phyloP scores from a whole-genome alignment of 495 filamentous ascomycete species.

The Articulospora tetracladia region DNA sequence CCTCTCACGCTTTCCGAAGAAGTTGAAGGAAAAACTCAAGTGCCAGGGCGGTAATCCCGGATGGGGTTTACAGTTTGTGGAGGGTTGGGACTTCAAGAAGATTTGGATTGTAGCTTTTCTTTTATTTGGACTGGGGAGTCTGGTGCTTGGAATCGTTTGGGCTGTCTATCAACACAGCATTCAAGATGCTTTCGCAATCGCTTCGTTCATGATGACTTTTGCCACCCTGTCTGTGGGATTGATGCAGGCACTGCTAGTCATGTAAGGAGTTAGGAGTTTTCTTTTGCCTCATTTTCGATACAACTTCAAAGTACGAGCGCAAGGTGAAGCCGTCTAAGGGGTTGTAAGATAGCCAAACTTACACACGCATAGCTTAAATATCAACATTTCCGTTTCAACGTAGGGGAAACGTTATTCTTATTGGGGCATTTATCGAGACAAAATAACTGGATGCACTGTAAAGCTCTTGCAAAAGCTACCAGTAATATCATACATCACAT shows the following conservation, averaged over 20 bases:
- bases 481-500: neutral
- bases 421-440: too few species aligned
- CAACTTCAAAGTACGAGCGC: too few species aligned
- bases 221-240: slow-evolving; percentile 29
- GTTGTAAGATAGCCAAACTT: too few species aligned
- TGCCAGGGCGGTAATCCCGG: slow-evolving; percentile 26
- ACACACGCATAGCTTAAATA: too few species aligned
- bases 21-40: slow-evolving; percentile 17
- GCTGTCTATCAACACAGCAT: slow-evolving; percentile 29
- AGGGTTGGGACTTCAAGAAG: slow-evolving; percentile 33
- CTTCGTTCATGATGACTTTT: slow-evolving; percentile 30
- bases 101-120: slow-evolving; percentile 29
- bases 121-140: slow-evolving; percentile 30
- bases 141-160: slow-evolving; percentile 35
- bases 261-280: slow-evolving; percentile 4
- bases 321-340: too few species aligned
- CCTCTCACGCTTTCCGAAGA: slow-evolving; percentile 23
- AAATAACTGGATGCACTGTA: neutral
- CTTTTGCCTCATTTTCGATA: neutral
- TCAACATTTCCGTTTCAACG: too few species aligned
- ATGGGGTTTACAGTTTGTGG: slow-evolving; percentile 40
- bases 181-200: slow-evolving; percentile 39
- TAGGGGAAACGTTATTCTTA: too few species aligned
- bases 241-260: slow-evolving; percentile 28
- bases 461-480: neutral